These are phyloP conservation scores for Lachnellula hyalina DNA, from an alignment of 2,329 filamentous ascomycete genomes.

Conservation along the genomic window DNA sequence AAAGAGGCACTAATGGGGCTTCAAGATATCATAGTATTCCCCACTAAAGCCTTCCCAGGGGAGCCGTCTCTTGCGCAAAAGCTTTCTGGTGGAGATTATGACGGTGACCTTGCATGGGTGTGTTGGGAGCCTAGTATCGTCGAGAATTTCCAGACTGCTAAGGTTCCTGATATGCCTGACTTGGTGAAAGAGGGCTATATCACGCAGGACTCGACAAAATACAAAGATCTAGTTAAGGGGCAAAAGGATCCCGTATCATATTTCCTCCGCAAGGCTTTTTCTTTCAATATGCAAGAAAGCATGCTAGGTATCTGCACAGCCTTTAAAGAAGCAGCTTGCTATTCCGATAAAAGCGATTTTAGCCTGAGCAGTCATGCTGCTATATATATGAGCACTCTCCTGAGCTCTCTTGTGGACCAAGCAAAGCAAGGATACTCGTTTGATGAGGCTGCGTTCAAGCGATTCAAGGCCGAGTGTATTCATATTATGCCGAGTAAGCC, in stretches of 20 bases:
- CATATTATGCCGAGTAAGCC: slow-evolving; percentile 32
- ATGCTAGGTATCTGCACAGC: slow-evolving; percentile 60
- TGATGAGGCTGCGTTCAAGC: slow-evolving; percentile 36
- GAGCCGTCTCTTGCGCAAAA: slow-evolving; percentile 59
- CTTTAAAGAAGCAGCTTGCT: slow-evolving; percentile 58
- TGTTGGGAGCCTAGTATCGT: slow-evolving; percentile 68
- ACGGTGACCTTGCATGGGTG: slow-evolving; percentile 73
- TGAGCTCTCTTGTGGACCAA: slow-evolving; percentile 52
- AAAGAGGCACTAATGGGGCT: slow-evolving; percentile 58
- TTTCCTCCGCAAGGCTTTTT: slow-evolving; percentile 50
- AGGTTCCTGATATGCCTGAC: slow-evolving; percentile 40
- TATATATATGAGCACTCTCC: slow-evolving; percentile 45
- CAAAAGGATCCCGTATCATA: slow-evolving; percentile 20
- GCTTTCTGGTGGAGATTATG: slow-evolving; percentile 75
- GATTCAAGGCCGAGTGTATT: slow-evolving; percentile 24
- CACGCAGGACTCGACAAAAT: slow-evolving; percentile 40
- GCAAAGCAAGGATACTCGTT: slow-evolving; percentile 51
- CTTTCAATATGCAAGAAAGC: slow-evolving; percentile 51
- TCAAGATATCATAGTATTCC: slow-evolving; percentile 77
- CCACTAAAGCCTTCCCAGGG: slow-evolving; percentile 44
- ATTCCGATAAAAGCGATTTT: slow-evolving; percentile 31
- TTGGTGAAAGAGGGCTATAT: slow-evolving; percentile 46
- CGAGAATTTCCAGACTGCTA: slow-evolving; percentile 58
- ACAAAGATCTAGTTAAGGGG: slow-evolving; percentile 15
- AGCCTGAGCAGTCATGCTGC: slow-evolving; percentile 47